phyloP scores from a whole-genome alignment of 2,329 filamentous ascomycete genomes.

The Beauveria brongniartii region DNA sequence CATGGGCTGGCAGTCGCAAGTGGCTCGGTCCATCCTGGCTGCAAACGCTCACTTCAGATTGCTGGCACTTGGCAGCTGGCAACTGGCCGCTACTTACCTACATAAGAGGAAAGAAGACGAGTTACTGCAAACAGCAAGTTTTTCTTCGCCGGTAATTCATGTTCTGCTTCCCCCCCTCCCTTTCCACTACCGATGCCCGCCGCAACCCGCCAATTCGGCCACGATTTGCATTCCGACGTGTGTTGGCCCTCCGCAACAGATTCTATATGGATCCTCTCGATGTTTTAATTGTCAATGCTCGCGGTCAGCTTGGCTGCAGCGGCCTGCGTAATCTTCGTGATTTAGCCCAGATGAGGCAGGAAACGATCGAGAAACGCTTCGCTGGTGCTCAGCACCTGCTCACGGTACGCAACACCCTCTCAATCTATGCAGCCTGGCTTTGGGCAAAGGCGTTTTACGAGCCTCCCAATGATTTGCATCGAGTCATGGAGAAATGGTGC shows the following conservation, averaged over 20 bases:
- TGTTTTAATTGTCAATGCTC: constrained; percentile 16
- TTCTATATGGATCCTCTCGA: constrained; percentile 16
- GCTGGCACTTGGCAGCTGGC: background rate
- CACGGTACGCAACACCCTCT: constrained; percentile 13
- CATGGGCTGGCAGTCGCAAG: background rate
- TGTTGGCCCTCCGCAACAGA: background rate
- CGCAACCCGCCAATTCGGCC: background rate
- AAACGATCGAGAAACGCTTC: constrained; percentile 18
- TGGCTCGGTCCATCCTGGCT: background rate
- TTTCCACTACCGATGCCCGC: background rate
- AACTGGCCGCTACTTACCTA: background rate
- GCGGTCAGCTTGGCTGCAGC: constrained; percentile 17
- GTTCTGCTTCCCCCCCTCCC: no score
- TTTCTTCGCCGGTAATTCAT: background rate
- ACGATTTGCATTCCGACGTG: background rate
- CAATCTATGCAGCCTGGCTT: constrained; percentile 22
- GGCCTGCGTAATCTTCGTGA: constrained; percentile 16
- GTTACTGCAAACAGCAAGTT: background rate
- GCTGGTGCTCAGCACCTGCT: constrained; percentile 9
- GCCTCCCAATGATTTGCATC: background rate
- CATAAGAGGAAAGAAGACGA: background rate
- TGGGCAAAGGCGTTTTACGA: constrained; percentile 13
- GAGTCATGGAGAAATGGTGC: constrained; percentile 5
- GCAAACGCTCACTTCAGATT: background rate
- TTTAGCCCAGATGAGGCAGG: constrained; percentile 19